Conservation (phyloP, 306 rosid genomes). For the Lupinus albus region DNA sequence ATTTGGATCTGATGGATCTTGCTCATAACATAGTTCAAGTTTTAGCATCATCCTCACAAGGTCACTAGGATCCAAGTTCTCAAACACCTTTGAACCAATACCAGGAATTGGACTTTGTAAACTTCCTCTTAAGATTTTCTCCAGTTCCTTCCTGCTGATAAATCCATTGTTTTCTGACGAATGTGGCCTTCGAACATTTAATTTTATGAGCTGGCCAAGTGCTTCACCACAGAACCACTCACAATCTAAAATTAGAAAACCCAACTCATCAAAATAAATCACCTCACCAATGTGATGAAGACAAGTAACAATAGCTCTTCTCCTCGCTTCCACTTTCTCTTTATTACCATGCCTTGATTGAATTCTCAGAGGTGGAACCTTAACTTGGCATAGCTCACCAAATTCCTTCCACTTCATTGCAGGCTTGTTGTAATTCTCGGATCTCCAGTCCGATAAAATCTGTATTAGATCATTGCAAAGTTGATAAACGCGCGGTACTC, state of each 20-base stretch:
- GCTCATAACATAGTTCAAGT: conserved; percentile 86
- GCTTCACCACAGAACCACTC: conserved; percentile 95
- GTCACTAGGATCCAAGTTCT: conserved; percentile 81
- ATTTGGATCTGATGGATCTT: conserved; percentile 71
- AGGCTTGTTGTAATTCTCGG: conserved; percentile 87
- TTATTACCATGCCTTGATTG: conserved; percentile 74
- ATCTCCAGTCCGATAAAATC: conserved; percentile 84
- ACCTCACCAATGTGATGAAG: conserved; percentile 90
- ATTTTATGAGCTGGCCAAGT: conserved; percentile 74
- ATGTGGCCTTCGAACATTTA: conserved; percentile 63
- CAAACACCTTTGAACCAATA: conserved; percentile 78
- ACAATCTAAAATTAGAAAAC: conserved; percentile 76
- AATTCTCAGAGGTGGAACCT: conserved; percentile 67
- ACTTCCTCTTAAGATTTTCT: conserved; percentile 75
- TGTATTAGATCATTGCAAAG: conserved; percentile 84
- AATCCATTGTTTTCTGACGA: conserved; percentile 68
- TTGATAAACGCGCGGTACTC: conserved; percentile 89
- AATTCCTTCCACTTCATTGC: conserved; percentile 96
- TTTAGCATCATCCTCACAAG: conserved; percentile 95
- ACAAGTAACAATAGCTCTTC: conserved; percentile 76
- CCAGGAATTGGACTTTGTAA: conserved; percentile 85
- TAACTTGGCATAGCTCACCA: conserved; percentile 77
- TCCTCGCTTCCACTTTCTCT: conserved; percentile 67
- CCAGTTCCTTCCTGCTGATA: conserved; percentile 72
- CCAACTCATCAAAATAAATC: conserved; percentile 80